Conservation (phyloP, 148 eudicot species). For the Euryodendron excelsum region DNA sequence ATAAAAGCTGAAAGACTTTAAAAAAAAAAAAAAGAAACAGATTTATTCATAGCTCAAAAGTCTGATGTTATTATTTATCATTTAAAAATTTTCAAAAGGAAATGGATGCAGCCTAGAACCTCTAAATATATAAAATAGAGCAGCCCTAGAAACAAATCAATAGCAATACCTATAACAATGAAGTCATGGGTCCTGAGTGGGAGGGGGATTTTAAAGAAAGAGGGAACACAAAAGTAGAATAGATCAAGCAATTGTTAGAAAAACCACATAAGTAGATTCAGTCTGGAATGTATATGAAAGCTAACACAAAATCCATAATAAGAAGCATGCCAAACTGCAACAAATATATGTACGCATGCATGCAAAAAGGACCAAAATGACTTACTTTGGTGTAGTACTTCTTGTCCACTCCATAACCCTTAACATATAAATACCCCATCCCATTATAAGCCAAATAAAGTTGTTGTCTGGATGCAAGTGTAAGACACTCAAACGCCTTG, state of each 20-base stretch:
- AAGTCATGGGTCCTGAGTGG: not conserved
- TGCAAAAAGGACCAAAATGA: slow-evolving; percentile 1
- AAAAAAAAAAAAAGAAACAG: not conserved
- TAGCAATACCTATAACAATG: not conserved
- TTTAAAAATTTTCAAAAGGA: no score
- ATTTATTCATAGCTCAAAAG: not conserved
- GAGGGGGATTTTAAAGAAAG: not conserved
- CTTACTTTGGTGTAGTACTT: slow-evolving; percentile 85
- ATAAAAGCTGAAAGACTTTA: not conserved
- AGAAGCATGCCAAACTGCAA: slow-evolving; percentile 8
- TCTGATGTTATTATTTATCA: not conserved
- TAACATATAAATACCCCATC: slow-evolving; percentile 87
- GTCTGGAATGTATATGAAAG: not conserved
- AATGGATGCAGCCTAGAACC: not conserved
- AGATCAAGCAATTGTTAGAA: not conserved
- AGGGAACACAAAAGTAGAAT: not conserved
- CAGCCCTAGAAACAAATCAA: not conserved
- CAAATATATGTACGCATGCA: no score
- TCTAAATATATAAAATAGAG: not conserved
- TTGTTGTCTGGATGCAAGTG: slow-evolving; percentile 79
- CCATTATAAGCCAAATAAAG: slow-evolving; percentile 93
- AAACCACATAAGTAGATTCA: not conserved
- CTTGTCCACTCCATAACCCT: slow-evolving; percentile 91
- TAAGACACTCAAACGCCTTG: slow-evolving; percentile 82
- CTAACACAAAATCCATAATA: not conserved